Evolutionary conservation across 2,329 filamentous ascomycete genomes (phyloP), one percentile per base, ranked within the genome.

Genomic region (Leptodontidium sp.): DNA sequence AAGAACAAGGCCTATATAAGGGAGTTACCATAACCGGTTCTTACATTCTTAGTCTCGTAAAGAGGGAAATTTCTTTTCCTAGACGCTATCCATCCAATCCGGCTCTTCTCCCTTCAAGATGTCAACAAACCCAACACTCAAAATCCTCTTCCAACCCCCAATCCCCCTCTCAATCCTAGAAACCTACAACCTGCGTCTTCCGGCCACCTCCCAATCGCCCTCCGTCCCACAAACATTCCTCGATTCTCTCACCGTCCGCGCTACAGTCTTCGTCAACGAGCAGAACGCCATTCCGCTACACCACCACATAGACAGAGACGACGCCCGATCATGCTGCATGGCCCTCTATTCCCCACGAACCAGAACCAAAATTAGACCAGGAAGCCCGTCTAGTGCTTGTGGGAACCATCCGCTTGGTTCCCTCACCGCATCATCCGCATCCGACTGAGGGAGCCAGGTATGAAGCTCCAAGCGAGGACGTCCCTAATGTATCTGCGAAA

Each of bases 271-370:
- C 74, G 84, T 90, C 35, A 40, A 80, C 2, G 88, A 90, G 74
- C 88, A 90, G 74, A 49, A 50, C 1, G 75, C 80, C 0, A 82
- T 88, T 24, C 83, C 85, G 0, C 79, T 88, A 0, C 88, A 91
- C 55, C 86, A 88, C 72, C 93, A 98, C 79, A 84, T 93, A 72
- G 94, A 97, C 81, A 81, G 84, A 1, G 93, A 97, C 77, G 94
- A 98, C 78, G 75, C 85, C 0, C 87, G 92, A 29, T 91, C 88
- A 73, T 94, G 89, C 81, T 93, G 97, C 80, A 97, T 92, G 91
- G 89, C 97, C 2, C 63, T 68, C 0, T 72, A 71, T 35, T 62
- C 58, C 7, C 57, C 55, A 4, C 21, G n/a, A 50, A 50, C 24
- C 61, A 17, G 24, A n/a, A 40, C 7, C 4, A 40, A 12, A 32